phyloP scores from a whole-genome alignment of 345 rosid genomes.

The Lepidium aucheri region DNA sequence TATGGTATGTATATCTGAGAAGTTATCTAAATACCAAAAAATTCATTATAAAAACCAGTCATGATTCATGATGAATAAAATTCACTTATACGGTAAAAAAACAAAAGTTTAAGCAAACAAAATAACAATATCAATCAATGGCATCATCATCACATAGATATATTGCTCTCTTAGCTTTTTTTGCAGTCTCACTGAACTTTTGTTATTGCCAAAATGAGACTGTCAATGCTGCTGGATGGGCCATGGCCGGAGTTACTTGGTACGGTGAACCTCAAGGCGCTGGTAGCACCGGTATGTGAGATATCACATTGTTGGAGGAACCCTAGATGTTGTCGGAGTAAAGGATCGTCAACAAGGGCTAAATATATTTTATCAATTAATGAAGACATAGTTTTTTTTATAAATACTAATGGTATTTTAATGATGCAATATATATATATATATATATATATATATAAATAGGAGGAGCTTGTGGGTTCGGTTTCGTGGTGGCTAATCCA shows the following conservation, averaged over 20 bases:
- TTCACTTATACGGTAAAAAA: background rate
- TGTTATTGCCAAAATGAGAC: conserved; percentile 9
- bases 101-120: background rate
- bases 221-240: conserved; percentile 15
- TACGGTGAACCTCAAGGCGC: conserved; percentile 46
- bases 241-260: conserved; percentile 53
- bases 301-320: no score
- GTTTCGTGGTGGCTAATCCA: conserved; percentile 26
- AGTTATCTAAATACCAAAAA: background rate
- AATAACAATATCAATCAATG: conserved; percentile 8
- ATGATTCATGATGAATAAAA: background rate
- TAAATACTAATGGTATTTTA: no score
- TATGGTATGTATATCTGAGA: background rate
- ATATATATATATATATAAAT: background rate
- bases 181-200: background rate
- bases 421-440: background rate
- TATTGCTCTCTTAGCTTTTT: background rate
- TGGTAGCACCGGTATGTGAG: conserved; percentile 47
- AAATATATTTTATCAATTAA: no score
- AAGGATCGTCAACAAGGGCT: no score
- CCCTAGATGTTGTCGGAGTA: no score
- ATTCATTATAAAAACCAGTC: background rate
- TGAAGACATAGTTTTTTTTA: no score
- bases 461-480: conserved; percentile 80
- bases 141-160: background rate